These are phyloP conservation scores for Aspergillus sp. DNA, from an alignment of 2,329 filamentous ascomycete genomes.

Conservation along the genomic window DNA sequence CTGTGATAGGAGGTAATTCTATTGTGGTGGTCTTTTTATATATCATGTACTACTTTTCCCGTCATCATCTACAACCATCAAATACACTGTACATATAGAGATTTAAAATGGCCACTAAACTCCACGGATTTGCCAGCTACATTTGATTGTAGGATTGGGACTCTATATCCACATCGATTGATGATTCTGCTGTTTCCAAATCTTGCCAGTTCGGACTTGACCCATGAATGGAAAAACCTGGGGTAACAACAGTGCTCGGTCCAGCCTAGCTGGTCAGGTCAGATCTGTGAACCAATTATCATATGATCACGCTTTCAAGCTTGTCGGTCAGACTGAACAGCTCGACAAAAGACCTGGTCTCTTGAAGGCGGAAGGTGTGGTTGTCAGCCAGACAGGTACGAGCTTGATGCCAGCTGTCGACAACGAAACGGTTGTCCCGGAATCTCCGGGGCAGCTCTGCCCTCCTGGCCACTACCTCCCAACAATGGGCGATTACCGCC, in stretches of 20 bases:
- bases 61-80: constrained; percentile 25
- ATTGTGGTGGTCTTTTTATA: constrained; percentile 32
- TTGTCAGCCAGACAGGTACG: not conserved
- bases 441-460: not conserved
- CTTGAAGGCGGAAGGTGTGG: not conserved
- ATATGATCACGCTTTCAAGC: not conserved
- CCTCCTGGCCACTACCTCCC: not conserved
- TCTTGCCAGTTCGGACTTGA: not conserved
- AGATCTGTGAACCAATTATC: not conserved
- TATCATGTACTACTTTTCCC: constrained; percentile 33
- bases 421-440: constrained; percentile 2
- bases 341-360: not conserved
- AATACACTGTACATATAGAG: constrained; percentile 36
- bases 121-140: not conserved
- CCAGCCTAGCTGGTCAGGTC: not conserved
- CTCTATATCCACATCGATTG: no score
- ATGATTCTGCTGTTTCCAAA: no score
- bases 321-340: not conserved
- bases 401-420: constrained; percentile 10
- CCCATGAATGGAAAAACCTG: not conserved
- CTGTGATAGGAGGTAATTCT: constrained; percentile 20
- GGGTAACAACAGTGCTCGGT: not conserved
- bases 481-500: no score
- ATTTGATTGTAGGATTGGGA: not conserved
- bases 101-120: constrained; percentile 32